Conservation (phyloP, 805 yeast genomes). For the Zygosaccharomyces gambellarensis region DNA sequence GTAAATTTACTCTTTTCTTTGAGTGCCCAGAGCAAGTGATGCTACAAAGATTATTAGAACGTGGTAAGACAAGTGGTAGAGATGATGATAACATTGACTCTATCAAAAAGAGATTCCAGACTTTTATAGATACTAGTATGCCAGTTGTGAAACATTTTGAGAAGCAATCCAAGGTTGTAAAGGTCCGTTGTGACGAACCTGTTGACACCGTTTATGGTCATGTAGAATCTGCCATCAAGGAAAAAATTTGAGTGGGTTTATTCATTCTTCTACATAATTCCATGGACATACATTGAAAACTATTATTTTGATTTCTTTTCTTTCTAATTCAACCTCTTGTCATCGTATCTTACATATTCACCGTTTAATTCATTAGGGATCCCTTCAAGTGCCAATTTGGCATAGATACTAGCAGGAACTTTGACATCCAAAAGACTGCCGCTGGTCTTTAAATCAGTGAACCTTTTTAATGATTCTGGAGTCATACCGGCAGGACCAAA, state of each 20-base stretch:
- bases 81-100: constrained; percentile 89
- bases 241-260: constrained; percentile 15
- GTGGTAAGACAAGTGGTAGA: constrained; percentile 95
- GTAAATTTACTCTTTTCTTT: constrained; percentile 66
- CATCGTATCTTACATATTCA: constrained; percentile 57
- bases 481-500: constrained; percentile 58
- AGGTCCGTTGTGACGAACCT: constrained; percentile 70
- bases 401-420: constrained; percentile 68
- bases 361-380: constrained; percentile 60
- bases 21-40: constrained; percentile 80
- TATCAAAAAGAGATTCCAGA: constrained; percentile 81
- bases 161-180: constrained; percentile 67
- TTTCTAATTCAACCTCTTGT: constrained; percentile 23
- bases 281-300: background rate
- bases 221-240: constrained; percentile 62
- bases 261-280: background rate
- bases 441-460: constrained; percentile 55
- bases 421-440: constrained; percentile 59
- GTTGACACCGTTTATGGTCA: constrained; percentile 71
- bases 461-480: constrained; percentile 51
- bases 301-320: background rate
- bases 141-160: constrained; percentile 88
- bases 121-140: constrained; percentile 83
- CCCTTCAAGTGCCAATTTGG: constrained; percentile 59
- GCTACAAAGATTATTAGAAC: constrained; percentile 76